phyloP scores from a whole-genome alignment of 2,329 filamentous ascomycete species.

The Fonsecaea multimorphosa region DNA sequence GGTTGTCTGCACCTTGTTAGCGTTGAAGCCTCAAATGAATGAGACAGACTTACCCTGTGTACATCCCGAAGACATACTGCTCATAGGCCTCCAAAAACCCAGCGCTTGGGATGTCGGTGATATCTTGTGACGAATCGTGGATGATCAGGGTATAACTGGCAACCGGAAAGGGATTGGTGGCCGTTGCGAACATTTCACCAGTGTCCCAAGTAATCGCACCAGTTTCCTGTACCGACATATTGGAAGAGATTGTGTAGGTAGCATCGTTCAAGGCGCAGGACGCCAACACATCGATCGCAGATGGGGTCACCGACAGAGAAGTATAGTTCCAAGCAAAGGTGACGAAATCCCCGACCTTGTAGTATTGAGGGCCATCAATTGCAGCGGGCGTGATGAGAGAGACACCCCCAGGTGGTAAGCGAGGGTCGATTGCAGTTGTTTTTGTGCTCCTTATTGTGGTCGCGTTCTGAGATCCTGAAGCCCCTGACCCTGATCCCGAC shows the following conservation, averaged over 20 bases:
- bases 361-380: conserved; percentile 60
- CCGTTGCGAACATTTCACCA: conserved; percentile 56
- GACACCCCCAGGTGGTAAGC: conserved; percentile 64
- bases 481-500: conserved; percentile 29
- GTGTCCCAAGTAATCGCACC: conserved; percentile 67
- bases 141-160: conserved; percentile 69
- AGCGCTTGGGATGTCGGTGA: conserved; percentile 58
- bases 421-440: conserved; percentile 58
- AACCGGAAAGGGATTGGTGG: conserved; percentile 59
- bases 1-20: conserved; percentile 40
- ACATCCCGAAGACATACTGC: conserved; percentile 68
- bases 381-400: conserved; percentile 65
- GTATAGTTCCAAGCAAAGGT: conserved; percentile 75
- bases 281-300: conserved; percentile 66
- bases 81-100: conserved; percentile 62
- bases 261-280: conserved; percentile 64
- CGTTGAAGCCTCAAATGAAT: conserved; percentile 41
- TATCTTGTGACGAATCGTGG: conserved; percentile 62
- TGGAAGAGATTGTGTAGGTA: conserved; percentile 67
- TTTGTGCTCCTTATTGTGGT: conserved; percentile 38
- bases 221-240: conserved; percentile 62
- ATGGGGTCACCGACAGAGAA: conserved; percentile 61
- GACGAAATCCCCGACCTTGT: conserved; percentile 67
- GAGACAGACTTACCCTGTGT: conserved; percentile 53
- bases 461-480: conserved; percentile 25